Evolutionary conservation across 2,329 filamentous ascomycete species (phyloP).

Genomic region (Trichoderma citrinoviride): DNA sequence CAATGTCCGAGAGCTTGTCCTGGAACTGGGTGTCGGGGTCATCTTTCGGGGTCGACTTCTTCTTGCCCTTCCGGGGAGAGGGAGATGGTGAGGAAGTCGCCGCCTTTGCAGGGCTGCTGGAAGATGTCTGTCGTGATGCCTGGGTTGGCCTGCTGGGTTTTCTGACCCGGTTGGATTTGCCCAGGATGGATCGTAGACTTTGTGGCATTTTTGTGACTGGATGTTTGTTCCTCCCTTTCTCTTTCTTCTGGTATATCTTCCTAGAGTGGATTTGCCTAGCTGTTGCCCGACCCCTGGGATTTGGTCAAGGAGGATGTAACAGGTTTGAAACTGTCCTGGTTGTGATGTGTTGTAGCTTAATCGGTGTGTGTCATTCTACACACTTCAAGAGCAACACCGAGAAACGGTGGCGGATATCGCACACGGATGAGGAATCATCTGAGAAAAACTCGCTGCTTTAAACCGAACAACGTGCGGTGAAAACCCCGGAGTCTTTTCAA

Average conservation of each 20-base stretch:
- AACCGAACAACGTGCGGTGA: too few species aligned
- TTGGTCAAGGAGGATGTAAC: neutral
- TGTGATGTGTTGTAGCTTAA: neutral
- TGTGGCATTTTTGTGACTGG: constrained; percentile 29
- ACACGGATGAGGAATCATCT: constrained; percentile 10
- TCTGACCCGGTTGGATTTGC: constrained; percentile 36
- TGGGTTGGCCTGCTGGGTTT: constrained; percentile 30
- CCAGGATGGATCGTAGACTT: constrained; percentile 40
- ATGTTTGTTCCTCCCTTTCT: neutral
- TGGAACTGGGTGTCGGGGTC: constrained; percentile 35
- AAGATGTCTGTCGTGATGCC: neutral
- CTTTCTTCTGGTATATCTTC: neutral
- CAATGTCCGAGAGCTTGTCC: constrained; percentile 58
- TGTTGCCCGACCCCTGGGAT: too few species aligned
- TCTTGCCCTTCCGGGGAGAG: constrained; percentile 31
- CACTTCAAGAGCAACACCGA: neutral
- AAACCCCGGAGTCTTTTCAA: too few species aligned
- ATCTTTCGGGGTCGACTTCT: constrained; percentile 26
- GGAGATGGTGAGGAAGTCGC: constrained; percentile 23
- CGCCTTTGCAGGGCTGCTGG: constrained; percentile 1
- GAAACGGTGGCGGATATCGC: neutral
- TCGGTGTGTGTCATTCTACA: neutral
- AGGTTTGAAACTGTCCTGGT: constrained; percentile 13
- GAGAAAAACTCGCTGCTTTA: neutral
- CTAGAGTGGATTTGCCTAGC: too few species aligned